Base-by-base conservation (phyloP, 2,329 filamentous ascomycete genomes). In the Exophiala sideris region DNA sequence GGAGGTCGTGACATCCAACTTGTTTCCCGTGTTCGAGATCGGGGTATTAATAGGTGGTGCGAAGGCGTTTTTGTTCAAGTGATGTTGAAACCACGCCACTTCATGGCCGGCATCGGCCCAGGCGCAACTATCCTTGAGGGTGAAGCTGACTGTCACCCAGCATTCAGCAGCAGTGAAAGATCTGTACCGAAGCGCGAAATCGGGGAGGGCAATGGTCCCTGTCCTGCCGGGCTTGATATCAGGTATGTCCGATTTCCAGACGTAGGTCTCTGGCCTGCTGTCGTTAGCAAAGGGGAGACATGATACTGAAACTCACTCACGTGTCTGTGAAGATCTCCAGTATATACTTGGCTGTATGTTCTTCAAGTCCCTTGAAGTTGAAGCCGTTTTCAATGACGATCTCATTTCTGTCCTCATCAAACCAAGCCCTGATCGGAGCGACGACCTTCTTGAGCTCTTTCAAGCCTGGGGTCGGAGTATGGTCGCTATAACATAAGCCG, bases 371-470 rank as follows among this genome's bases (percentile, higher is more conserved):
- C 11, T 54, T 32, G 35, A 62, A 62, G 38, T 60, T 55, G 33
- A 60, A 60, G 11, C 53, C 34, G 32, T 64, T 64, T 3, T 6
- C 41, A 8, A 64, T 66, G 69, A 1, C 71, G 72, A 1, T 61
- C 60, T 7, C 81, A 65, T 50, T 79, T 71, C 67, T 5, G 81
- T 64, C 0, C 68, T 70, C 10, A 69, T 57, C 64, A 79, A 83
- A 59, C 80, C 72, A 64, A 1, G 79, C 68, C 2, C 70, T 66
- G 2, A 85, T 74, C 0, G 82, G 83, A 57, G 82, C 75, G 38
- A 82, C 79, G 1, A 76, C 77, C 65, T 81, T 84, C 62, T 82
- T 82, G 39, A 77, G 73, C 63, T 86, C 82, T 2, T 72, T 62
- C 47, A 86, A 62, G 0, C 82, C 82, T 1, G 80, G 81, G 0